Evolutionary conservation across 2,329 filamentous ascomycete species (phyloP).

Genomic region (Plenodomus tracheiphilus): DNA sequence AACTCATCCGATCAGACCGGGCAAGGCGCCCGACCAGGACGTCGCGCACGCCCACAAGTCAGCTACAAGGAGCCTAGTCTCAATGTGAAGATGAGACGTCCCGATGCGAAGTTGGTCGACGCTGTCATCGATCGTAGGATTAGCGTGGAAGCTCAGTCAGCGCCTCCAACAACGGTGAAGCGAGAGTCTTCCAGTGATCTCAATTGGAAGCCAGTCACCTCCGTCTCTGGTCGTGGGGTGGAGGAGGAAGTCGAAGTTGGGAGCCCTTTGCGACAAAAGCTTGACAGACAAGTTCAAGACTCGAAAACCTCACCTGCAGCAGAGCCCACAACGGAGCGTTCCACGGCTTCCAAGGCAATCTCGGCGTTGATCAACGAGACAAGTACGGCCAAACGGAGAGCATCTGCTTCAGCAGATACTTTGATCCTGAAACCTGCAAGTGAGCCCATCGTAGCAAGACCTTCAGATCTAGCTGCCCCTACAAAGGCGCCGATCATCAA

Average conservation of each 20-base stretch:
- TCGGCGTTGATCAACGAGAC: conserved; percentile 39
- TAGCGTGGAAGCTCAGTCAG: conserved; percentile 28
- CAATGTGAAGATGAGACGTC: conserved; percentile 54
- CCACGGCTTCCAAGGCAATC: conserved; percentile 38
- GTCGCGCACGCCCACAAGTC: conserved; percentile 51
- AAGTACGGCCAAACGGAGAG: conserved; percentile 29
- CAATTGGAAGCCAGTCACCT: conserved; percentile 33
- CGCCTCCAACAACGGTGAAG: conserved; percentile 32
- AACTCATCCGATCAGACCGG: conserved; percentile 38
- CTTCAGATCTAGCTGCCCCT: conserved; percentile 1
- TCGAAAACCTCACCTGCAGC: conserved; percentile 16
- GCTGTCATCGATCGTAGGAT: conserved; percentile 43
- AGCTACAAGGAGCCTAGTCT: conserved; percentile 56
- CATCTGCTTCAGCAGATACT: conserved; percentile 1
- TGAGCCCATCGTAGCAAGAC: conserved; percentile 6
- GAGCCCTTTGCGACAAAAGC: conserved; percentile 44
- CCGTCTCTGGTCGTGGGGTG: conserved; percentile 13
- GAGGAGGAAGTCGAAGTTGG: conserved; percentile 36
- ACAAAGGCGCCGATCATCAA: conserved; percentile 9
- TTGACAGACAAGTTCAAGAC: conserved; percentile 27
- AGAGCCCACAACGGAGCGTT: conserved; percentile 22
- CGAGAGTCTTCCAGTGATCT: conserved; percentile 28
- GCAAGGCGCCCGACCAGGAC: conserved; percentile 45
- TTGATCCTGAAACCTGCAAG: conserved; percentile 3
- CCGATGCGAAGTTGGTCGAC: conserved; percentile 51